phyloP scores from a whole-genome alignment of 1,284 basidiomycete species.

The Trichosporon asahii region DNA sequence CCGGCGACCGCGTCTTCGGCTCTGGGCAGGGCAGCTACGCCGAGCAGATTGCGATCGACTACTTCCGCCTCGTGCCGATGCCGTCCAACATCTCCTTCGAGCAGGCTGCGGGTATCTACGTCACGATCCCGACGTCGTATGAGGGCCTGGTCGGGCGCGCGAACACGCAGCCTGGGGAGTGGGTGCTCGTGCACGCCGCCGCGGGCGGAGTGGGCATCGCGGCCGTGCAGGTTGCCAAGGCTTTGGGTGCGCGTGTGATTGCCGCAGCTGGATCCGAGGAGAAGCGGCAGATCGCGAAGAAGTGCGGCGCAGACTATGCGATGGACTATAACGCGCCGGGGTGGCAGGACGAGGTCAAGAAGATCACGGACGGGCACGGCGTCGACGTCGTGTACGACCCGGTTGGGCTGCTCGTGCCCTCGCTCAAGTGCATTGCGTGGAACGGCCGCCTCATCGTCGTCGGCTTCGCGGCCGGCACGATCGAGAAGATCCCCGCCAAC shows the following conservation, averaged over 20 bases:
- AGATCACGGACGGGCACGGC: conserved; percentile 70
- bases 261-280: conserved; percentile 50
- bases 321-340: conserved; percentile 52
- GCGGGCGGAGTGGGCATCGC: conserved; percentile 82
- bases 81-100: conserved; percentile 65
- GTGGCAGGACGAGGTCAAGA: conserved; percentile 57
- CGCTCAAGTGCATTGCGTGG: conserved; percentile 86
- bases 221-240: conserved; percentile 86
- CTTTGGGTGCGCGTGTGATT: conserved; percentile 53
- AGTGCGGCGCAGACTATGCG: conserved; percentile 49
- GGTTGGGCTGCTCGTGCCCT: conserved; percentile 57
- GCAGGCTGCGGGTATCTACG: conserved; percentile 56
- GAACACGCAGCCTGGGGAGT: conserved; percentile 72
- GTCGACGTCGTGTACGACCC: conserved; percentile 86
- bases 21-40: conserved; percentile 70
- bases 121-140: conserved; percentile 53
- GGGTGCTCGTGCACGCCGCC: conserved; percentile 79
- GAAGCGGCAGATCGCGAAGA: conserved; percentile 51
- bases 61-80: conserved; percentile 57
- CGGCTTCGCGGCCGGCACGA: conserved; percentile 80
- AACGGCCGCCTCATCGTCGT: conserved; percentile 87
- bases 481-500: conserved; percentile 89
- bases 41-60: conserved; percentile 64
- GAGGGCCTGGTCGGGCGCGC: conserved; percentile 80
- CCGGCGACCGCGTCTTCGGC: conserved; percentile 86